phyloP scores from a whole-genome alignment of 768 basidiomycete species.

The Suillus weaverae region DNA sequence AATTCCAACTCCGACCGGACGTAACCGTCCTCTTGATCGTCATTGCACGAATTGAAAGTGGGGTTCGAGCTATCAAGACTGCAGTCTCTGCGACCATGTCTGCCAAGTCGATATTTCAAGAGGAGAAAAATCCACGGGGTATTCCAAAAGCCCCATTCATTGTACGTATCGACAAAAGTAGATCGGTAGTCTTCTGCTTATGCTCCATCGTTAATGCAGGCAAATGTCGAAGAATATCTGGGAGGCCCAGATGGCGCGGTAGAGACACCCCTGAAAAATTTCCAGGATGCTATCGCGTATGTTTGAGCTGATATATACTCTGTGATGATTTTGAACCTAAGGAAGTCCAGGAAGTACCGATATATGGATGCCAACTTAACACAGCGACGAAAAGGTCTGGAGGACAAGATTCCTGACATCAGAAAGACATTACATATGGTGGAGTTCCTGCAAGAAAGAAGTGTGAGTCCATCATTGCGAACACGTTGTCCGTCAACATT shows the following conservation, averaged over 20 bases:
- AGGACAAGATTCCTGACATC: constrained; percentile 97
- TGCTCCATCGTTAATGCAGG: constrained; percentile 42
- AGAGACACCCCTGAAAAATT: constrained; percentile 72
- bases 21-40: background rate
- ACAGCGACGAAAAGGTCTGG: constrained; percentile 74
- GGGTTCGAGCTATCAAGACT: background rate
- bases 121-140: constrained; percentile 80
- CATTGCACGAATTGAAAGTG: constrained; percentile 1
- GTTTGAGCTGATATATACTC: constrained; percentile 29
- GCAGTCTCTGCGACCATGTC: constrained; percentile 17
- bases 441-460: constrained; percentile 69
- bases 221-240: constrained; percentile 84
- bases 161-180: constrained; percentile 47
- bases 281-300: constrained; percentile 94
- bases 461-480: constrained; percentile 45
- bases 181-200: constrained; percentile 2
- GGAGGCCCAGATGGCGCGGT: constrained; percentile 76
- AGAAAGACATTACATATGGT: constrained; percentile 91
- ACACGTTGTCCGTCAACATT: background rate
- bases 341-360: constrained; percentile 83
- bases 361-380: constrained; percentile 92
- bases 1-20: background rate
- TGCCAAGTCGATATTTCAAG: constrained; percentile 31
- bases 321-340: constrained; percentile 18
- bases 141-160: constrained; percentile 97